Percentiles rank a stretch among this genome's conserved stretches.
phyloP scores from a whole-genome alignment of 352 stramenopile genomes.

The Thalassiosira pacifica region DNA sequence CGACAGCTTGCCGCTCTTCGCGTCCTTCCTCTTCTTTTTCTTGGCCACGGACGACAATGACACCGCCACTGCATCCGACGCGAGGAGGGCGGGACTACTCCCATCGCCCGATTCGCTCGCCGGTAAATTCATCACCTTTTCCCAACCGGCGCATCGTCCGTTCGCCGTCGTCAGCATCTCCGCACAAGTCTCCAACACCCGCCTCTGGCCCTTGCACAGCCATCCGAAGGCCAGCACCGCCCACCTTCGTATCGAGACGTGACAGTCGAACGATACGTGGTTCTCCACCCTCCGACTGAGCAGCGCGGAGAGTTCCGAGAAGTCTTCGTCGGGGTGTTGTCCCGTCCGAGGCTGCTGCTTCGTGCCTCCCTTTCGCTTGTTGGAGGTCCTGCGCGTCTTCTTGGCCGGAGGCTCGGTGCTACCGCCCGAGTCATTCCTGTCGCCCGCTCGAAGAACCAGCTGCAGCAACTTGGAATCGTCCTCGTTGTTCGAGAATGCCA shows the following conservation, averaged over 20 bases:
- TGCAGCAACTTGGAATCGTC: conserved; percentile 51
- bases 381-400: neutral
- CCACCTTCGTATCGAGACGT: conserved; percentile 72
- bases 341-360: neutral
- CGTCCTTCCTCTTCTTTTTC: conserved; percentile 56
- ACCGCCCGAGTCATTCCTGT: neutral
- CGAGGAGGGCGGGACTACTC: neutral
- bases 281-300: conserved; percentile 43
- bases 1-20: neutral
- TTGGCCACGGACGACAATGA: conserved; percentile 11
- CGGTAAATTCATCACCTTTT: conserved; percentile 39
- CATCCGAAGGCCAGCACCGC: conserved; percentile 71
- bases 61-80: neutral
- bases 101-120: neutral
- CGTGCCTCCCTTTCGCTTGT: conserved; percentile 3
- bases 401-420: conserved; percentile 7
- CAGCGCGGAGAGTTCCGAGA: conserved; percentile 41
- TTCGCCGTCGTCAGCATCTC: conserved; percentile 33
- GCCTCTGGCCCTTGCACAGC: conserved; percentile 62
- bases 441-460: conserved; percentile 18
- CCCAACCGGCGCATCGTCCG: conserved; percentile 30
- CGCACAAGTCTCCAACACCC: conserved; percentile 57
- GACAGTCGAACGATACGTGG: conserved; percentile 58
- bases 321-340: neutral
- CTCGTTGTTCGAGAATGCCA: conserved; percentile 32